A percentile compares a stretch with the other conserved stretches of the same genome.
Evolutionary conservation across 2,329 filamentous ascomycete genomes (phyloP).

Genomic region (Penicillium sp.): DNA sequence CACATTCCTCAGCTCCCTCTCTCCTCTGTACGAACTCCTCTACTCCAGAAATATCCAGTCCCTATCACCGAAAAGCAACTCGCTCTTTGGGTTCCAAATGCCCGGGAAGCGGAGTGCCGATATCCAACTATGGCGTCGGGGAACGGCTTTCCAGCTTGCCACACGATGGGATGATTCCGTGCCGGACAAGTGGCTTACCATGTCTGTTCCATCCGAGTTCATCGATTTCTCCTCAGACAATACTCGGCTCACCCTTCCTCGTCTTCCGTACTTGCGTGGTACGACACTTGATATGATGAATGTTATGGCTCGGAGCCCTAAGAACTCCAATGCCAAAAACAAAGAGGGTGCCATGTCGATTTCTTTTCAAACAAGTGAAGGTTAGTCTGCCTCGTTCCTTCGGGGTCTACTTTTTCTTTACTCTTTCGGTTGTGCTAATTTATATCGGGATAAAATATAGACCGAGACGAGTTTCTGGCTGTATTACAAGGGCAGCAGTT

Average conservation of each 20-base stretch:
- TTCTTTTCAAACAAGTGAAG: constrained; percentile 24
- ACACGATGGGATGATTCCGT: constrained; percentile 28
- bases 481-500: constrained; percentile 10
- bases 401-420: background rate
- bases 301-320: constrained; percentile 27
- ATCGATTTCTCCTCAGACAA: constrained; percentile 20
- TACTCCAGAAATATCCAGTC: constrained; percentile 29
- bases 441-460: background rate
- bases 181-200: constrained; percentile 31
- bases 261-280: constrained; percentile 23
- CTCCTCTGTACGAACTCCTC: constrained; percentile 26
- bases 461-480: constrained; percentile 22
- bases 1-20: constrained; percentile 29
- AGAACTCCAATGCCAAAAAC: constrained; percentile 14
- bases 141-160: constrained; percentile 24
- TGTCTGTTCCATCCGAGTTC: constrained; percentile 18
- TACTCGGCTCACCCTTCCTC: constrained; percentile 23
- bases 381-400: constrained; percentile 10
- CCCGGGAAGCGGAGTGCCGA: constrained; percentile 29
- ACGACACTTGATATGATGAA: constrained; percentile 30
- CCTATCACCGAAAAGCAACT: constrained; percentile 26
- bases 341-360: constrained; percentile 27
- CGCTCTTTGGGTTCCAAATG: constrained; percentile 22
- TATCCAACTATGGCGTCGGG: constrained; percentile 31
- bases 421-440: background rate